Percentiles rank a stretch among this genome's conserved stretches.
phyloP scores from a whole-genome alignment of 345 rosid genomes.

The Excoecaria agallocha region DNA sequence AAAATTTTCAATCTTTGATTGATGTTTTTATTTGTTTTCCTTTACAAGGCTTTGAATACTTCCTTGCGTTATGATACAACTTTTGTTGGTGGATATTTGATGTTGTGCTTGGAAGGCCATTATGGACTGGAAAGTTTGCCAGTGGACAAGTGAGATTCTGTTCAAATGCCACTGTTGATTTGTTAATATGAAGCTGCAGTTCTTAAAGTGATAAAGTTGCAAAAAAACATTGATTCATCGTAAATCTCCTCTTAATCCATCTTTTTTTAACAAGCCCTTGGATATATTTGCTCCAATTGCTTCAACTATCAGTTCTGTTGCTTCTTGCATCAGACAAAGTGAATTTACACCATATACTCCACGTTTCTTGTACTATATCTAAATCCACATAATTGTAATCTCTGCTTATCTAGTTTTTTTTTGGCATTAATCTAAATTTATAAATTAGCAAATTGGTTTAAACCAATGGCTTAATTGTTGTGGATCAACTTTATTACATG shows the following conservation, averaged over 20 bases:
- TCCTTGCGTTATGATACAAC: constrained; percentile 6
- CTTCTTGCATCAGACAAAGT: too few relatives aligned
- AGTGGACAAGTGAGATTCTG: constrained; percentile 6
- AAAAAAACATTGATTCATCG: background rate
- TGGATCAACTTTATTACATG: background rate
- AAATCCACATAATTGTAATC: too few relatives aligned
- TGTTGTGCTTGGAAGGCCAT: constrained; percentile 19
- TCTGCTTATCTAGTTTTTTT: too few relatives aligned
- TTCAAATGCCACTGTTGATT: background rate
- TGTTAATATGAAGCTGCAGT: background rate
- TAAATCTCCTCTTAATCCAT: background rate
- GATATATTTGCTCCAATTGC: too few relatives aligned
- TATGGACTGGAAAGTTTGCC: background rate
- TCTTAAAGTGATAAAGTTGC: background rate
- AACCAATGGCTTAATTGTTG: background rate
- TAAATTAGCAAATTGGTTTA: too few relatives aligned
- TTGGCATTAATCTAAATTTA: too few relatives aligned
- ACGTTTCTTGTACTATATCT: too few relatives aligned
- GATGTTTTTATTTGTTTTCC: constrained; percentile 1
- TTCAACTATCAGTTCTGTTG: too few relatives aligned
- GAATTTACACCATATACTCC: too few relatives aligned
- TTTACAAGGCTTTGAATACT: constrained; percentile 11
- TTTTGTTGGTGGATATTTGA: constrained; percentile 12
- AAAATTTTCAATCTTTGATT: constrained; percentile 13
- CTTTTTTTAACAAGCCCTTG: too few relatives aligned